Base-by-base conservation (phyloP, 345 rosid genomes). In the Eucalyptus regnans region DNA sequence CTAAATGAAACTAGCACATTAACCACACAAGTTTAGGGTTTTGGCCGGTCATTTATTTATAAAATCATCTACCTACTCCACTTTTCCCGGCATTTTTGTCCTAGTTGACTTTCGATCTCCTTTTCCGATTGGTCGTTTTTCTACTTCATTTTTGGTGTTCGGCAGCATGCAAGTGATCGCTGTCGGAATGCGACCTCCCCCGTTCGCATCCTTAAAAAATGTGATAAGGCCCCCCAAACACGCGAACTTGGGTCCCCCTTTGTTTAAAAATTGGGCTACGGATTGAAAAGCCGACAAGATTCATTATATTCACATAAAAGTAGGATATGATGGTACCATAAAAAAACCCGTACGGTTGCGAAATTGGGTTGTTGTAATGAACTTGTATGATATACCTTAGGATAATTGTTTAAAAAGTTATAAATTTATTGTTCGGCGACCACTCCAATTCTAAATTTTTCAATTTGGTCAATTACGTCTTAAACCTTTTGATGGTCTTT, bases 381-480 rank as follows among this genome's bases (percentile, higher is more conserved):
- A 52, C 9, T 52, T 4, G 1, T 7, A 52, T 52, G 9, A 7
- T 52, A 52, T 33, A 5, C 0, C 2, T 31, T 60, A 4, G 12
- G 29, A 23, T 7, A 56, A 23, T 56, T 56, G 20, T 23, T 22
- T 8, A 9, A 56, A 56, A 56, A 56, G 6, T 22, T 23, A 8
- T 56, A 56, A 56, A 56, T 56, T 56, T 23, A 56, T 56, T 56
- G 3, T 56, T 8, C 29, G 27, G 0, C 0, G 0, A 9, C 12
- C 62, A 56, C 27, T 56, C 6, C 3, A 56, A 56, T 22, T 20
- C 0, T 23, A 56, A 56, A 22, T 0, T 56, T 56, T 56, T 23
- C 3, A 23, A 23, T 56, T 56, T 56, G 5, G 27, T 4, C 12
- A 22, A 56, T 56, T 56, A 0, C 1, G 0, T 56, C 12, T 22